phyloP scores from a whole-genome alignment of 768 basidiomycete species.

The Megacollybia marginata region DNA sequence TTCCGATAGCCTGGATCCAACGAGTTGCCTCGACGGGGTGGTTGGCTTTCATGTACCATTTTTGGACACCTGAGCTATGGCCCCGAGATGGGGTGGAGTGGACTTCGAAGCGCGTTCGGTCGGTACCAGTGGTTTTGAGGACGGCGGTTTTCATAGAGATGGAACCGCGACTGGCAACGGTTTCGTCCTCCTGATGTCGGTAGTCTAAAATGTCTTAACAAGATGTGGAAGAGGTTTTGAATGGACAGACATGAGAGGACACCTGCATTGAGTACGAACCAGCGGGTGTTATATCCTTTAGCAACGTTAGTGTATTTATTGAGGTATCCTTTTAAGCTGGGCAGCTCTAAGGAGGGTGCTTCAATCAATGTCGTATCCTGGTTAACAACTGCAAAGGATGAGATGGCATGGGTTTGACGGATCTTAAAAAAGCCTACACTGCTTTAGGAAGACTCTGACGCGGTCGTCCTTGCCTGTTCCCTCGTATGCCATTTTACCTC shows the following conservation, averaged over 20 bases:
- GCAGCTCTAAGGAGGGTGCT: constrained; percentile 41
- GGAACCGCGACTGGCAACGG: constrained; percentile 75
- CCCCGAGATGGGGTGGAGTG: constrained; percentile 50
- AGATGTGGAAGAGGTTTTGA: neutral
- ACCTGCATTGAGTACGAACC: constrained; percentile 88
- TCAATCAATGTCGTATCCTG: constrained; percentile 69
- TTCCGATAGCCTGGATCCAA: constrained; percentile 73
- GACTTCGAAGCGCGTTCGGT: constrained; percentile 79
- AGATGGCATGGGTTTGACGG: neutral
- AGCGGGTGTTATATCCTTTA: constrained; percentile 80
- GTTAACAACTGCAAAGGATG: constrained; percentile 53
- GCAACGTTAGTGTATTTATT: constrained; percentile 94
- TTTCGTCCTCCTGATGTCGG: constrained; percentile 86
- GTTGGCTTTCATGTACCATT: constrained; percentile 79
- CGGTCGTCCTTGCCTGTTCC: constrained; percentile 73
- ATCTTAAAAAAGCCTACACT: constrained; percentile 47
- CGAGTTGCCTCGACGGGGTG: constrained; percentile 86
- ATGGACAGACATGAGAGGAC: constrained; percentile 67
- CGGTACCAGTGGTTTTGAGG: constrained; percentile 44
- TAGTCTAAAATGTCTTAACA: constrained; percentile 48
- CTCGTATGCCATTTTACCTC: constrained; percentile 63
- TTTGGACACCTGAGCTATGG: constrained; percentile 38
- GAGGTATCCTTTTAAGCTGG: constrained; percentile 66
- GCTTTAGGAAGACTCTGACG: constrained; percentile 74
- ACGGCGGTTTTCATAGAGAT: constrained; percentile 80